Percentiles rank a stretch among this genome's conserved stretches.
These are phyloP conservation scores for Pyricularia grisea DNA, from an alignment of 2,329 filamentous ascomycete genomes.

Conservation along the genomic window DNA sequence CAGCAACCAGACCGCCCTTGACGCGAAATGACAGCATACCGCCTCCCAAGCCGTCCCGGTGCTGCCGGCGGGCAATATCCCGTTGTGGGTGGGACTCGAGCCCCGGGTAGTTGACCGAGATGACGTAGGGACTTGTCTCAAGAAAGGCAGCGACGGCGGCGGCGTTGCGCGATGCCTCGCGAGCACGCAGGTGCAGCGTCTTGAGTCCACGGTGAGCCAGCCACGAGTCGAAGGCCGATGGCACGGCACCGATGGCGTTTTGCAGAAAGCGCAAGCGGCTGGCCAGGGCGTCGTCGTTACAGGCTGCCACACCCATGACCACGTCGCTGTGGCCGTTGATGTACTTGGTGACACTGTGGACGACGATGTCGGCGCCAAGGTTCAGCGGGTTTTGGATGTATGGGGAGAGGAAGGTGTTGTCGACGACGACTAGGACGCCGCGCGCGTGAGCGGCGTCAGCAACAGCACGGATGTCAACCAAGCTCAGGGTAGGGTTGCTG, in stretches of 20 bases:
- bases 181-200: constrained; percentile 86
- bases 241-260: constrained; percentile 93
- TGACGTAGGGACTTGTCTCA: constrained; percentile 69
- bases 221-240: constrained; percentile 94
- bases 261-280: constrained; percentile 80
- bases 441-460: constrained; percentile 74
- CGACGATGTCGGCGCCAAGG: constrained; percentile 91
- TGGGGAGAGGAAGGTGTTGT: constrained; percentile 96
- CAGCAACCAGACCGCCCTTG: constrained; percentile 73
- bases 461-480: constrained; percentile 88
- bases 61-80: constrained; percentile 77
- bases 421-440: constrained; percentile 92
- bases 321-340: constrained; percentile 98
- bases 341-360: constrained; percentile 97
- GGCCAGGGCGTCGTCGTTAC: constrained; percentile 76
- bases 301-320: constrained; percentile 93
- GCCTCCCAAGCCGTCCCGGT: constrained; percentile 87
- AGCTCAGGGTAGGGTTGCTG: constrained; percentile 84
- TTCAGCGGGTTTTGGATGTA: constrained; percentile 96
- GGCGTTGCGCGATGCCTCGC: constrained; percentile 77
- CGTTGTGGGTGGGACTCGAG: constrained; percentile 81
- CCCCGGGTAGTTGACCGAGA: constrained; percentile 92
- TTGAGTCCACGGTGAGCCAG: constrained; percentile 94
- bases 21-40: constrained; percentile 98
- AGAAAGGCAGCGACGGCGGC: constrained; percentile 67